These are phyloP conservation scores for Paecilomyces sp. DNA, from an alignment of 2,329 filamentous ascomycete species.

Conservation along the genomic window DNA sequence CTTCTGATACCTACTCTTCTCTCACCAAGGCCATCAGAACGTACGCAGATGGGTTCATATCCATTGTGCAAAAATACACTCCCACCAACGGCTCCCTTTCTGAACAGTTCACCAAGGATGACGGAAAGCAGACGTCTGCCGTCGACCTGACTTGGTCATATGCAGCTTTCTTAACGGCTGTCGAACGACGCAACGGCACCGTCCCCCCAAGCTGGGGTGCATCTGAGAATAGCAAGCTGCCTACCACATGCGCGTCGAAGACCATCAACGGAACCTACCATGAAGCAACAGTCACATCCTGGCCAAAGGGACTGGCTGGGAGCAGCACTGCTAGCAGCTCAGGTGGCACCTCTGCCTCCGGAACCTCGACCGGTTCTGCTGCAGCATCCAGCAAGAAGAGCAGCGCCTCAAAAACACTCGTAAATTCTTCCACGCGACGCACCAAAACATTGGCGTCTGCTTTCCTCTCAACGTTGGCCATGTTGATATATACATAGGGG, in stretches of 20 bases:
- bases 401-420: not conserved
- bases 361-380: not conserved
- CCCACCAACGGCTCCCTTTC: conserved; percentile 18
- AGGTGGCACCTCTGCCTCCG: not conserved
- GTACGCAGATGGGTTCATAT: conserved; percentile 55
- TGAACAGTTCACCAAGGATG: conserved; percentile 33
- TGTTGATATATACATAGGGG: not conserved
- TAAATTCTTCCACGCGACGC: not conserved
- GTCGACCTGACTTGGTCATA: conserved; percentile 41
- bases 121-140: conserved; percentile 31
- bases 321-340: not conserved
- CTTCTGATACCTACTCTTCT: conserved; percentile 45
- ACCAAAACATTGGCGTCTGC: not conserved
- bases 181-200: conserved; percentile 16
- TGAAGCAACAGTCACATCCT: not conserved
- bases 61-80: conserved; percentile 25
- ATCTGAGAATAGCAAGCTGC: not conserved
- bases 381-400: not conserved
- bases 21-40: conserved; percentile 55
- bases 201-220: conserved; percentile 7
- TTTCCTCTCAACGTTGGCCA: not conserved
- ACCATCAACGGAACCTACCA: not conserved
- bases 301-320: not conserved
- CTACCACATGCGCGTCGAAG: not conserved
- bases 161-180: conserved; percentile 32